These are phyloP conservation scores for Backusella circina DNA, from an alignment of 192 early-diverging fungal genomes.

Conservation along the genomic window DNA sequence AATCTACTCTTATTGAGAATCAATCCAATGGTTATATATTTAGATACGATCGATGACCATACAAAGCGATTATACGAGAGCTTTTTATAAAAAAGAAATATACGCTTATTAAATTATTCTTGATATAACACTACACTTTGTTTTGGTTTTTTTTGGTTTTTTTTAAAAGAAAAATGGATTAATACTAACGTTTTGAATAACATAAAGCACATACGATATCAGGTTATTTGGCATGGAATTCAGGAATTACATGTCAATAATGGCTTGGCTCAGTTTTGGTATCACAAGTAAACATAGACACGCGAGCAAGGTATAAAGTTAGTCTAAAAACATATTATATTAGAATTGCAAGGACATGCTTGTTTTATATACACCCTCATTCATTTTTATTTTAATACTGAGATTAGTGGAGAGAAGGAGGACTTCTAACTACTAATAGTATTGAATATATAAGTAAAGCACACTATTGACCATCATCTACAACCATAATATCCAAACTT, in stretches of 20 bases:
- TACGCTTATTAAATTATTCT: neutral
- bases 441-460: too few relatives aligned
- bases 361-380: too few relatives aligned
- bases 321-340: neutral
- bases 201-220: neutral
- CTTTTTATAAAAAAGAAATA: neutral
- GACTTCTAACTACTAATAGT: too few relatives aligned
- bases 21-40: neutral
- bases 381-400: too few relatives aligned
- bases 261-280: neutral
- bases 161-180: neutral
- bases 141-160: neutral
- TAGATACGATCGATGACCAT: neutral
- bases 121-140: neutral
- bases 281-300: neutral
- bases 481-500: too few relatives aligned
- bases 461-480: too few relatives aligned
- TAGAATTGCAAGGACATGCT: neutral
- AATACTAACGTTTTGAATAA: neutral
- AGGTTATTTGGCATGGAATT: neutral
- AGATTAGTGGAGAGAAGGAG: too few relatives aligned
- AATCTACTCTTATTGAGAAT: neutral
- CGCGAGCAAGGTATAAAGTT: neutral
- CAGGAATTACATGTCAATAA: neutral
- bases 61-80: neutral